phyloP scores from a whole-genome alignment of 306 rosid genomes.

The Adenanthera pavonina region DNA sequence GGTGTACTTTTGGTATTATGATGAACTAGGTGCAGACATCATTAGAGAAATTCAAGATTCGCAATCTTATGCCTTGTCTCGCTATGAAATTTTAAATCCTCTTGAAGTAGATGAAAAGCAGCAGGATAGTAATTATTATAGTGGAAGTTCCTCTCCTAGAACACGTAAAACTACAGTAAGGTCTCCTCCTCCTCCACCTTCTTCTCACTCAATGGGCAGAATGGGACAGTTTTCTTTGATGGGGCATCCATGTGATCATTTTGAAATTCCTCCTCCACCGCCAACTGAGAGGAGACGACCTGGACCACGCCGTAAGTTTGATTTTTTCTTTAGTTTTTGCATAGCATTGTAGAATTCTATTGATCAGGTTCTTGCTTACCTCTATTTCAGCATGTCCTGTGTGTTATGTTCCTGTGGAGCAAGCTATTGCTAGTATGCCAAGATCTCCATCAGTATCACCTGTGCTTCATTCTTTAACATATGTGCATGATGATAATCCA shows the following conservation, averaged over 20 bases:
- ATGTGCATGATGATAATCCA: constrained; percentile 71
- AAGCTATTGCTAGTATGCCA: constrained; percentile 92
- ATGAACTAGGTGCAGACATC: constrained; percentile 67
- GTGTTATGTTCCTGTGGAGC: constrained; percentile 84
- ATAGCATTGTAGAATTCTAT: constrained; percentile 31
- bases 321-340: constrained; percentile 3
- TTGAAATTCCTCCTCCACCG: constrained; percentile 92
- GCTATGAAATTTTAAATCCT: constrained; percentile 41
- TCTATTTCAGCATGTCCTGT: constrained; percentile 90
- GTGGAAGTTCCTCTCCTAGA: constrained; percentile 37
- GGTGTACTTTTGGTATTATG: constrained; percentile 46
- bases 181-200: constrained; percentile 39
- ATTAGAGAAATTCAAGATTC: constrained; percentile 54
- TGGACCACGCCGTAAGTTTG: constrained; percentile 94
- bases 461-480: constrained; percentile 68
- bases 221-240: constrained; percentile 42
- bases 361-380: constrained; percentile 41
- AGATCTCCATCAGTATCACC: constrained; percentile 74
- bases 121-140: constrained; percentile 47
- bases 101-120: constrained; percentile 45
- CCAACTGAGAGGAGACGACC: constrained; percentile 66
- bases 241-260: constrained; percentile 62
- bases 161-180: constrained; percentile 34
- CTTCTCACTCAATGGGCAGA: constrained; percentile 41
- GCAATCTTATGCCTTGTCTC: constrained; percentile 42